phyloP scores from a whole-genome alignment of 352 stramenopile genomes.

The Phytophthora gonapodyides region DNA sequence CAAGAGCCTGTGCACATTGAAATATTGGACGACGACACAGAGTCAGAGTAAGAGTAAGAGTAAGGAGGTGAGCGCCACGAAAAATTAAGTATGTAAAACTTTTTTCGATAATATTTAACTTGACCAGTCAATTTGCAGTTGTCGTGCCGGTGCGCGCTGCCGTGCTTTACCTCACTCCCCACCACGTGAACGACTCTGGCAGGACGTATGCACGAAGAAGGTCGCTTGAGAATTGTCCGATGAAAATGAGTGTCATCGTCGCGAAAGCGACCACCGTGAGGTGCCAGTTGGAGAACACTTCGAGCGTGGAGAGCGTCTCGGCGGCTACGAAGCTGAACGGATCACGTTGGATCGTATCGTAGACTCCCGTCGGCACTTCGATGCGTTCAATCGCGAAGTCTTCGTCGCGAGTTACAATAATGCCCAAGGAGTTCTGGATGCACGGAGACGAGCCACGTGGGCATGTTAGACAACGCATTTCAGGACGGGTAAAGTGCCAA shows the following conservation, averaged over 20 bases:
- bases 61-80: conserved; percentile 2
- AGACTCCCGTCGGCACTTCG: conserved; percentile 68
- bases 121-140: too few relatives aligned
- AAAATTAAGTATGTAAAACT: too few relatives aligned
- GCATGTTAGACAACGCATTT: background rate
- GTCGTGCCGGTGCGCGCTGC: too few relatives aligned
- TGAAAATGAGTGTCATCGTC: conserved; percentile 86
- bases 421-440: conserved; percentile 53
- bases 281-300: conserved; percentile 86
- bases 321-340: conserved; percentile 88
- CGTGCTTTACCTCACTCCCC: conserved; percentile 29
- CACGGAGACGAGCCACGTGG: background rate
- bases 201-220: conserved; percentile 64
- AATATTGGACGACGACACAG: conserved; percentile 29
- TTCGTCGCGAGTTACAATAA: conserved; percentile 61
- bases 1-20: conserved; percentile 22
- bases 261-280: conserved; percentile 73
- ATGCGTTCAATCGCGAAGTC: conserved; percentile 60
- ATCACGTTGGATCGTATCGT: conserved; percentile 83
- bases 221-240: conserved; percentile 80
- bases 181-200: conserved; percentile 65
- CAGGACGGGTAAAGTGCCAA: background rate
- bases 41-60: conserved; percentile 31
- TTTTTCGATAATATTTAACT: too few relatives aligned
- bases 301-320: conserved; percentile 80